These are phyloP conservation scores for Diplogelasinospora grovesii DNA, from an alignment of 495 filamentous ascomycete genomes.

Conservation along the genomic window DNA sequence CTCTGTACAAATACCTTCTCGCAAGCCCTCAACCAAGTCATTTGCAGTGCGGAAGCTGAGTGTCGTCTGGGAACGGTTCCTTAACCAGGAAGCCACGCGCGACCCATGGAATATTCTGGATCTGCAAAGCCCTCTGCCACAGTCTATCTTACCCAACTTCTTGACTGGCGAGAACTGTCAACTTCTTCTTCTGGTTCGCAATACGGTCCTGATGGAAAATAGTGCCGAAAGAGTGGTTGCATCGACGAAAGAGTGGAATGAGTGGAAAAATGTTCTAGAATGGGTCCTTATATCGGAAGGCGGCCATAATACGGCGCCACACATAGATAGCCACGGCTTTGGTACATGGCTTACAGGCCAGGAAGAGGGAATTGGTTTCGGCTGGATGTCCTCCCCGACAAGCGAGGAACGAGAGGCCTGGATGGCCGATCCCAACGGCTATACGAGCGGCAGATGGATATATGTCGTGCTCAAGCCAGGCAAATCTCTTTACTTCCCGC, in stretches of 20 bases:
- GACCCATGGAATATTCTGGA: constrained; percentile 1
- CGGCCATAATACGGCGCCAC: constrained; percentile 12
- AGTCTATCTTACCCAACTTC: constrained; percentile 8
- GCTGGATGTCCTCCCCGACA: constrained; percentile 23
- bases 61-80: background rate
- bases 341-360: constrained; percentile 13
- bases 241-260: constrained; percentile 1
- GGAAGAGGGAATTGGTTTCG: constrained; percentile 24
- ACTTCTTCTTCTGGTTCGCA: constrained; percentile 5
- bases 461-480: constrained; percentile 24
- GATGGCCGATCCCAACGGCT: constrained; percentile 13
- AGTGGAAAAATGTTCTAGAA: constrained; percentile 11
- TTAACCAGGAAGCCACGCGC: background rate
- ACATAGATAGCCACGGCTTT: constrained; percentile 14
- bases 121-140: constrained; percentile 4
- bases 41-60: constrained; percentile 13
- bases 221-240: constrained; percentile 9
- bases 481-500: constrained; percentile 25
- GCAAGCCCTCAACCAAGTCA: too few relatives aligned
- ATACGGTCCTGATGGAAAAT: background rate
- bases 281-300: constrained; percentile 13
- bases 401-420: constrained; percentile 17
- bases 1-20: too few relatives aligned
- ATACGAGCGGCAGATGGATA: constrained; percentile 20
- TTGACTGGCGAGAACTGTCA: constrained; percentile 9